These are phyloP conservation scores for Lentinus tigrinus DNA, from an alignment of 768 basidiomycete species.

Conservation along the genomic window DNA sequence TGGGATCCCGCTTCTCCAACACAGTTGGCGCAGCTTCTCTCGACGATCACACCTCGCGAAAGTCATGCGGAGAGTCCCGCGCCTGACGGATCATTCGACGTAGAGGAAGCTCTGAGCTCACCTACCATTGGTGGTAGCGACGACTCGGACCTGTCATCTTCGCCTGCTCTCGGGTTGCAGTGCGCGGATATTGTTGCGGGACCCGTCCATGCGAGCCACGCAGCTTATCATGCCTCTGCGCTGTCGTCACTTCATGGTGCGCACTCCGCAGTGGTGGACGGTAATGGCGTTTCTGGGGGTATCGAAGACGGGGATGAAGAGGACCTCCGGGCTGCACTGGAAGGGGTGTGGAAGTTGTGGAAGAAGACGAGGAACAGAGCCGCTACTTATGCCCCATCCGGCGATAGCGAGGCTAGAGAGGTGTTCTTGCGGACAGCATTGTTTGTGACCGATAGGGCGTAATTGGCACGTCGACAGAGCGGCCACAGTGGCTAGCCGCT, in stretches of 20 bases:
- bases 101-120: slow-evolving; percentile 9
- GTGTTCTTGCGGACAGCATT: slow-evolving; percentile 36
- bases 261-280: slow-evolving; percentile 1
- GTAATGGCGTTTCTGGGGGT: slow-evolving; percentile 7
- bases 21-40: slow-evolving; percentile 26
- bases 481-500: not conserved
- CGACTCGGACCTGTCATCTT: slow-evolving; percentile 14
- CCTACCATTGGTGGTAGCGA: slow-evolving; percentile 18
- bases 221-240: not conserved
- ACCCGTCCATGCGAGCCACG: slow-evolving; percentile 1
- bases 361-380: slow-evolving; percentile 12
- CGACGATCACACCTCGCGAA: slow-evolving; percentile 27
- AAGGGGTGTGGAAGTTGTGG: slow-evolving; percentile 56
- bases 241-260: not conserved
- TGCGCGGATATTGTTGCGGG: not conserved
- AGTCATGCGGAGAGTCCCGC: slow-evolving; percentile 19
- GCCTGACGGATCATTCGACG: slow-evolving; percentile 6
- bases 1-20: slow-evolving; percentile 32
- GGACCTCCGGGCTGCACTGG: slow-evolving; percentile 50
- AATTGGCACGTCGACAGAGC: not conserved
- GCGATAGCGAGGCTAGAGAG: slow-evolving; percentile 23
- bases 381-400: not conserved
- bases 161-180: slow-evolving; percentile 8
- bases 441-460: slow-evolving; percentile 18
- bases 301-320: slow-evolving; percentile 21